phyloP scores from a whole-genome alignment of 805 yeast species.

The Helenozyma rhizophorensis region DNA sequence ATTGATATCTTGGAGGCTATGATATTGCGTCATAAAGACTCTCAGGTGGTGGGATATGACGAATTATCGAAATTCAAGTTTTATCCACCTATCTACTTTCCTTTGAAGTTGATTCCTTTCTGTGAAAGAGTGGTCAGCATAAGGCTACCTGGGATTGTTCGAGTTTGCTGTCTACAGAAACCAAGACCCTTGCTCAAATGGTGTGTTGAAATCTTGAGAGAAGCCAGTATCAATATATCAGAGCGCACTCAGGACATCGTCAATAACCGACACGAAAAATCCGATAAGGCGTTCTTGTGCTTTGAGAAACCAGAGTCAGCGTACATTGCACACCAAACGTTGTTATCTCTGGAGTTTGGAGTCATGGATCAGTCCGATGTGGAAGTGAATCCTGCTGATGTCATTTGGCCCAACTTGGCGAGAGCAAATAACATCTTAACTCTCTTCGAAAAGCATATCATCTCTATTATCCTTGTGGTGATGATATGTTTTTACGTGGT shows the following conservation, averaged over 20 bases:
- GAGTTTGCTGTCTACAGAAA: constrained; percentile 21
- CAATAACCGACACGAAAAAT: constrained; percentile 18
- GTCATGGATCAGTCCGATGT: constrained; percentile 40
- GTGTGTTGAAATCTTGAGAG: no score
- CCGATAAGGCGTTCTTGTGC: constrained; percentile 54
- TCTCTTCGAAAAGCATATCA: constrained; percentile 37
- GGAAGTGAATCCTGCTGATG: constrained; percentile 61
- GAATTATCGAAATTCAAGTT: constrained; percentile 29
- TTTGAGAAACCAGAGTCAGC: constrained; percentile 57
- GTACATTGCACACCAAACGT: constrained; percentile 58
- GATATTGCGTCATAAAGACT: constrained; percentile 18
- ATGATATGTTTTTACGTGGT: constrained; percentile 65
- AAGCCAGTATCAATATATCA: constrained; percentile 13
- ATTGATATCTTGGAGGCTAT: constrained; percentile 24
- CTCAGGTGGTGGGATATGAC: no score
- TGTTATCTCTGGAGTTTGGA: constrained; percentile 40
- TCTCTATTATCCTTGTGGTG: constrained; percentile 42
- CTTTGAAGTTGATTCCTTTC: constrained; percentile 17
- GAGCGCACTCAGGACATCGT: constrained; percentile 8
- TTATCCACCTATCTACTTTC: constrained; percentile 31
- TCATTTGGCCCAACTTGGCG: constrained; percentile 65
- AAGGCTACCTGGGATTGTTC: constrained; percentile 26
- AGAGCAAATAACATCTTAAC: constrained; percentile 32
- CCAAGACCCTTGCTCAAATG: constrained; percentile 21
- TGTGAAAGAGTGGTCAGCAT: constrained; percentile 17